phyloP scores from a whole-genome alignment of 352 stramenopile genomes.

The Globisporangium lucens region DNA sequence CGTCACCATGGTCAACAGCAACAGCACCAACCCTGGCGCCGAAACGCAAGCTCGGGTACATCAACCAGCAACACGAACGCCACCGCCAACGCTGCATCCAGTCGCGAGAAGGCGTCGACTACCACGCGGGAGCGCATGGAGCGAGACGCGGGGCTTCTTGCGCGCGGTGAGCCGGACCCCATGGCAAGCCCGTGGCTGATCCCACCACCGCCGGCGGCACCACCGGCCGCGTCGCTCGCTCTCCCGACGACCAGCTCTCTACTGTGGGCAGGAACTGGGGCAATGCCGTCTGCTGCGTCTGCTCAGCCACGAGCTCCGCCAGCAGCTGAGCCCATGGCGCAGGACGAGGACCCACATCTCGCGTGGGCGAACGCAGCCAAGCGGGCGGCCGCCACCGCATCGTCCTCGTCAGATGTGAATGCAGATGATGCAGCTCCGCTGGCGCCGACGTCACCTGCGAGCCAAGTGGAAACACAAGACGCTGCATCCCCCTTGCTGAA shows the following conservation, averaged over 20 bases:
- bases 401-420: neutral
- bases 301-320: neutral
- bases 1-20: neutral
- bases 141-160: neutral
- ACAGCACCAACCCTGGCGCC: conserved; percentile 9
- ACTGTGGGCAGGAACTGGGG: conserved; percentile 1
- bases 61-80: conserved; percentile 1
- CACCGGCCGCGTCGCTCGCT: neutral
- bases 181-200: conserved; percentile 2
- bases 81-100: neutral
- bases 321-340: neutral
- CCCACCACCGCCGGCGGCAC: neutral
- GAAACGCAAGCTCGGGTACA: neutral
- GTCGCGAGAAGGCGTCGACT: conserved; percentile 1
- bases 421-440: neutral
- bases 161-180: neutral
- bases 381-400: neutral
- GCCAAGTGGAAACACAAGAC: neutral
- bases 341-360: conserved; percentile 15
- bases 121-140: conserved; percentile 24
- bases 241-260: conserved; percentile 2
- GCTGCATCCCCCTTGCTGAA: neutral
- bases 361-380: conserved; percentile 17
- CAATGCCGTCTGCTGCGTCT: neutral
- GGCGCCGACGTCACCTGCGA: neutral